These are phyloP conservation scores for Scedosporium aurantiacum DNA, from an alignment of 2,329 filamentous ascomycete genomes.

Conservation along the genomic window DNA sequence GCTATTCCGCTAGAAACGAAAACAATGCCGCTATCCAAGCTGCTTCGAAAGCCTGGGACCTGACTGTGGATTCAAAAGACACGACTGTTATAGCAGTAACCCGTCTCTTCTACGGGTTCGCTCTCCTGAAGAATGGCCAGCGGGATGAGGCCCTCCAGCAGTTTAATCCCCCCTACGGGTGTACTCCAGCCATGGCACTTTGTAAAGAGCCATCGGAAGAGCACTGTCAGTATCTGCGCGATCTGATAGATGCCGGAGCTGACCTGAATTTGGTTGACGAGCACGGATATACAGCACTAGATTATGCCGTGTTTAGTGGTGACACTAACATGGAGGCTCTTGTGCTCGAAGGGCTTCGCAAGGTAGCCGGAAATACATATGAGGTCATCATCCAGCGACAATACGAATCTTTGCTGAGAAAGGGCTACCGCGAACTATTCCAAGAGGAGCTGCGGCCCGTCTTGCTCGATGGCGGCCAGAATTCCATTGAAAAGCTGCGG, in stretches of 20 bases:
- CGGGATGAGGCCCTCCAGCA: conserved; percentile 16
- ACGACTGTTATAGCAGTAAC: conserved; percentile 19
- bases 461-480: conserved; percentile 13
- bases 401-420: conserved; percentile 19
- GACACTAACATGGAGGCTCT: conserved; percentile 15
- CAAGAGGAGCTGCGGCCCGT: conserved; percentile 24
- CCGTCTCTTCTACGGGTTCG: conserved; percentile 20
- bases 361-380: not conserved
- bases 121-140: conserved; percentile 15
- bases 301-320: conserved; percentile 23
- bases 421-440: conserved; percentile 23
- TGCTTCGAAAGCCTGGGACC: conserved; percentile 10
- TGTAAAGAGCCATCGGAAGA: conserved; percentile 27
- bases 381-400: conserved; percentile 8
- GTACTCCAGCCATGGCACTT: conserved; percentile 23
- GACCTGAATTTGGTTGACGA: conserved; percentile 21
- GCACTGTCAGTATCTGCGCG: conserved; percentile 20
- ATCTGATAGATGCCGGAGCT: conserved; percentile 21
- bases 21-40: conserved; percentile 13
- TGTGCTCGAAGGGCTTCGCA: conserved; percentile 17
- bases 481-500: conserved; percentile 14
- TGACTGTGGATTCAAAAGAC: conserved; percentile 13
- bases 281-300: conserved; percentile 24
- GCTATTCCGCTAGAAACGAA: conserved; percentile 16
- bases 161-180: conserved; percentile 17